A percentile compares a stretch with the other conserved stretches of the same genome.
phyloP scores from a whole-genome alignment of 345 rosid species.

The Arabidopsis thaliana region DNA sequence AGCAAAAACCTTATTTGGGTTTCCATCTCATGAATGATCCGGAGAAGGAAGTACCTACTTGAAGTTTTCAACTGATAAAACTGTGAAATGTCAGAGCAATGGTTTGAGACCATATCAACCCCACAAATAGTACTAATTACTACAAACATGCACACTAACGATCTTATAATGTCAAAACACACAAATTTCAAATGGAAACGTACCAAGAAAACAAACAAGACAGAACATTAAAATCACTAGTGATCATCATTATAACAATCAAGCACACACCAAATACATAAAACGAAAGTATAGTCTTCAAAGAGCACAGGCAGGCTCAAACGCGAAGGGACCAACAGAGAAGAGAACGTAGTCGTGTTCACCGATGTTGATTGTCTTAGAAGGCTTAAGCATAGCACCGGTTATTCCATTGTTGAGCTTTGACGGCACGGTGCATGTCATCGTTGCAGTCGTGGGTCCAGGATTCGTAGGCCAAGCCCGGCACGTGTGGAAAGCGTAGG shows the following conservation, averaged over 20 bases:
- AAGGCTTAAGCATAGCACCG: constrained; percentile 60
- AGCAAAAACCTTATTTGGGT: too few species aligned
- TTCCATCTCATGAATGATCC: too few species aligned
- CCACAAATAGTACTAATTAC: not conserved
- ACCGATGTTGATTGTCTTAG: constrained; percentile 42
- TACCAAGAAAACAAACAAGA: not conserved
- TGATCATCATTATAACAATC: not conserved
- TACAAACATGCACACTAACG: not conserved
- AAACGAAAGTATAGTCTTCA: constrained; percentile 29
- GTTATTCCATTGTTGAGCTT: constrained; percentile 58
- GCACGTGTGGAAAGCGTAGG: constrained; percentile 77
- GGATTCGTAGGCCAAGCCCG: constrained; percentile 55
- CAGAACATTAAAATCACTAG: not conserved
- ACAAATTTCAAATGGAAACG: not conserved
- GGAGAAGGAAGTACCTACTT: too few species aligned
- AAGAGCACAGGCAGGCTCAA: constrained; percentile 65
- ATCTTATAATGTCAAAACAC: not conserved
- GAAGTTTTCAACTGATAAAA: too few species aligned
- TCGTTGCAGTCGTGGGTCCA: constrained; percentile 30
- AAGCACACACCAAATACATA: constrained; percentile 12
- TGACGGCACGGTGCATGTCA: constrained; percentile 54
- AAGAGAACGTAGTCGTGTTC: constrained; percentile 57
- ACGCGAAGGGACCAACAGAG: constrained; percentile 81
- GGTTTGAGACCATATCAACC: not conserved
- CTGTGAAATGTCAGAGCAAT: too few species aligned